Percentiles rank a stretch among this genome's conserved stretches.
phyloP scores from a whole-genome alignment of 768 basidiomycete genomes.

The Boletus vermiculosoides region DNA sequence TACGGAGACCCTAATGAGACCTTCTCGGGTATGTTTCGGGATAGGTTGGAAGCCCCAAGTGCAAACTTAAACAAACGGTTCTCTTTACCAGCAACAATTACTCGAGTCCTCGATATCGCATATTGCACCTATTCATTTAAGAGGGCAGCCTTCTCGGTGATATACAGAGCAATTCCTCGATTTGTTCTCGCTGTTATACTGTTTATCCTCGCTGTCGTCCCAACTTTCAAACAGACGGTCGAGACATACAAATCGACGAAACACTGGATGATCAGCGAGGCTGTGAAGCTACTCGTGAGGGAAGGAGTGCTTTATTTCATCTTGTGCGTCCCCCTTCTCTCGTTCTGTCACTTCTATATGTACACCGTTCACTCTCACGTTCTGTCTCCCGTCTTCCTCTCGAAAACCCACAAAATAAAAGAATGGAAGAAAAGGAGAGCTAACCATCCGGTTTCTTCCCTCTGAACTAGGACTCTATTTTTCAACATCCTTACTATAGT shows the following conservation, averaged over 20 bases:
- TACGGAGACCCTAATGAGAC: not conserved
- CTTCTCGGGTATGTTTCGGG: constrained; percentile 3
- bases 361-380: not conserved
- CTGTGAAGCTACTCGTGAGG: constrained; percentile 3
- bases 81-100: not conserved
- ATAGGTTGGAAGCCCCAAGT: not conserved
- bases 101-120: not conserved
- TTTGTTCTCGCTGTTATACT: constrained; percentile 4
- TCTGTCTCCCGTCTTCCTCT: not conserved
- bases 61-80: no score
- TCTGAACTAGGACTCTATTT: not conserved
- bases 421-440: not conserved
- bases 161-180: constrained; percentile 8
- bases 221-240: not conserved
- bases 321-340: constrained; percentile 4
- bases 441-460: not conserved
- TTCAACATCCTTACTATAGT: constrained; percentile 1
- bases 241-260: constrained; percentile 8
- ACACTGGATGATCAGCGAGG: constrained; percentile 3
- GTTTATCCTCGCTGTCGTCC: constrained; percentile 1
- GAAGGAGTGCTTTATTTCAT: constrained; percentile 18
- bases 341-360: not conserved
- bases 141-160: not conserved
- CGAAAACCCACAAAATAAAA: no score
- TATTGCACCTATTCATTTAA: not conserved